Conservation (phyloP, 306 rosid genomes). For the Cyclanthera cordifolia region DNA sequence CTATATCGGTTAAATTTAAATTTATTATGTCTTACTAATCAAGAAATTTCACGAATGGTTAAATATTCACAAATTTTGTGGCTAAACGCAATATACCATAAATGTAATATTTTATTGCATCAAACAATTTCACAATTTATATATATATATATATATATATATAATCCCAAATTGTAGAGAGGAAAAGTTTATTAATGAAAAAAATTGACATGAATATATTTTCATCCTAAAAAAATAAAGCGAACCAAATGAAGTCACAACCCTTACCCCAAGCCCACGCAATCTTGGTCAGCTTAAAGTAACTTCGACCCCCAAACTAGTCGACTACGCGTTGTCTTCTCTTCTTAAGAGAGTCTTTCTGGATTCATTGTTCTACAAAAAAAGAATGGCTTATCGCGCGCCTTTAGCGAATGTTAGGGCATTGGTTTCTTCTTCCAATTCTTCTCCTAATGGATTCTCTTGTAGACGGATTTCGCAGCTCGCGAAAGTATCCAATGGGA, state of each 20-base stretch:
- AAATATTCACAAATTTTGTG: no score
- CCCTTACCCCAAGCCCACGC: constrained; percentile 1
- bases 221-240: no score
- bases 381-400: neutral
- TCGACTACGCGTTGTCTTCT: neutral
- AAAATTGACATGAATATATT: no score
- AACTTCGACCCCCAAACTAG: neutral
- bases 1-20: no score
- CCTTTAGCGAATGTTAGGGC: neutral
- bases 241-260: neutral
- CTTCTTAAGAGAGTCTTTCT: neutral
- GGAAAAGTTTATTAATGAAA: no score
- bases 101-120: no score
- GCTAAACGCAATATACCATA: no score
- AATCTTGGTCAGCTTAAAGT: neutral
- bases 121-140: no score
- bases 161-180: no score
- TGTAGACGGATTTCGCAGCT: constrained; percentile 28
- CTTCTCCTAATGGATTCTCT: constrained; percentile 1
- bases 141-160: no score
- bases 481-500: constrained; percentile 22
- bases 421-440: neutral
- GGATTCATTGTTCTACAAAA: neutral
- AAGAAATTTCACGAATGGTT: no score
- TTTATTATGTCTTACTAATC: no score